These are phyloP conservation scores for Aspergillus quadricinctus DNA, from an alignment of 2,329 filamentous ascomycete genomes.

Conservation along the genomic window DNA sequence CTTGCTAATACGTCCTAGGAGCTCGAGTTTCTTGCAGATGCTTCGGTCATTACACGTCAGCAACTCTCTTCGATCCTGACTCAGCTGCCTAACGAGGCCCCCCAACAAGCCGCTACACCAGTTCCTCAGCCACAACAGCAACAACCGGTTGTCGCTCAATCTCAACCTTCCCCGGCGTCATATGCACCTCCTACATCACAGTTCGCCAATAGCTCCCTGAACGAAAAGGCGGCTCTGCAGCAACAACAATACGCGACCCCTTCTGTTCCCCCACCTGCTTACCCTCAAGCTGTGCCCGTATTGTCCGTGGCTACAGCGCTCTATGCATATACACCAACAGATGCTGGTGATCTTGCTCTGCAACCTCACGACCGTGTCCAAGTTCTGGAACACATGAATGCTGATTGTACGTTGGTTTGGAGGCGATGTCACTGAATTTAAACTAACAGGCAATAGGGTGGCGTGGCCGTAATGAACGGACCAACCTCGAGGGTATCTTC, in stretches of 20 bases:
- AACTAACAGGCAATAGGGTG: constrained; percentile 42
- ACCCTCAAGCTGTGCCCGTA: constrained; percentile 48
- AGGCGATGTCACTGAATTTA: not conserved
- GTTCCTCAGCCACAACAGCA: constrained; percentile 22
- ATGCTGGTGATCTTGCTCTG: constrained; percentile 76
- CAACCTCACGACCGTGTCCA: constrained; percentile 74
- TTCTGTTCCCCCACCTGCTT: constrained; percentile 50
- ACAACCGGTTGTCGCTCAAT: constrained; percentile 16
- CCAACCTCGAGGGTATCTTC: constrained; percentile 86
- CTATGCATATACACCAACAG: constrained; percentile 76
- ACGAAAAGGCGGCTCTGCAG: constrained; percentile 37
- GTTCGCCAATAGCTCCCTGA: constrained; percentile 35
- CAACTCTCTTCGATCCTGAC: constrained; percentile 71
- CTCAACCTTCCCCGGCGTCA: constrained; percentile 30
- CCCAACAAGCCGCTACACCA: constrained; percentile 9
- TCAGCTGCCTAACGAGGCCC: constrained; percentile 60
- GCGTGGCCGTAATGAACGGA: constrained; percentile 84
- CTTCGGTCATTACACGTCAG: constrained; percentile 69
- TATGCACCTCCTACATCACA: constrained; percentile 37
- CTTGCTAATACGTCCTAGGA: constrained; percentile 54
- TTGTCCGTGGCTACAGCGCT: constrained; percentile 73
- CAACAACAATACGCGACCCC: constrained; percentile 38
- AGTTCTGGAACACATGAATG: constrained; percentile 90
- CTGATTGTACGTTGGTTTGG: constrained; percentile 60
- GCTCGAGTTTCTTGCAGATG: constrained; percentile 82